Percentiles rank a stretch among this genome's conserved stretches.
phyloP scores from a whole-genome alignment of 768 basidiomycete species.

The Lentinula guzmanii region DNA sequence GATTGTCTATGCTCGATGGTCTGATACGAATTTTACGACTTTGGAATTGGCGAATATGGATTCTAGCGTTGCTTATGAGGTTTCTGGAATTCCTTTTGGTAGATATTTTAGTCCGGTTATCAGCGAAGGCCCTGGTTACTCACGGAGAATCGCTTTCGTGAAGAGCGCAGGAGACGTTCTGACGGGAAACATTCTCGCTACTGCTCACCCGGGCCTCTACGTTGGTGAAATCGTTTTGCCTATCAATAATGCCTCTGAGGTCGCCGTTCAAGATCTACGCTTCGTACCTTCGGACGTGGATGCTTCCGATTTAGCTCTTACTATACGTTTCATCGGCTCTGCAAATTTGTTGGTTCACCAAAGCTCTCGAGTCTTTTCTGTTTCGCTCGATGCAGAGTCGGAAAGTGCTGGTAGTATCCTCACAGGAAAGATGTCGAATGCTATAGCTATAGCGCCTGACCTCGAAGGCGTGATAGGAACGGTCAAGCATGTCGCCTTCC shows the following conservation, averaged over 20 bases:
- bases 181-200: conserved; percentile 61
- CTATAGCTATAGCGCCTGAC: conserved; percentile 40
- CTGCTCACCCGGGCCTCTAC: conserved; percentile 57
- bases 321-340: conserved; percentile 48
- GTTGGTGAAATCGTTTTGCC: conserved; percentile 54
- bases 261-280: conserved; percentile 34
- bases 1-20: conserved; percentile 65
- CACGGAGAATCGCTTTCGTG: conserved; percentile 53
- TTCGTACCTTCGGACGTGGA: conserved; percentile 50
- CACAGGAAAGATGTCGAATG: conserved; percentile 49
- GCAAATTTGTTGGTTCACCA: conserved; percentile 57
- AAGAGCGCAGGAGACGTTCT: conserved; percentile 54
- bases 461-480: conserved; percentile 9
- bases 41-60: conserved; percentile 59
- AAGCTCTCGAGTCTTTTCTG: conserved; percentile 35
- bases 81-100: conserved; percentile 55
- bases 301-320: conserved; percentile 30
- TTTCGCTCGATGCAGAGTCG: conserved; percentile 41
- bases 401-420: conserved; percentile 43
- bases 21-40: conserved; percentile 52
- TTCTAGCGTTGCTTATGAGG: conserved; percentile 35
- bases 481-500: conserved; percentile 47
- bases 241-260: conserved; percentile 9
- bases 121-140: conserved; percentile 34
- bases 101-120: conserved; percentile 59